These are phyloP conservation scores for Bjerkandera adusta DNA, from an alignment of 1,284 basidiomycete genomes.

Conservation along the genomic window DNA sequence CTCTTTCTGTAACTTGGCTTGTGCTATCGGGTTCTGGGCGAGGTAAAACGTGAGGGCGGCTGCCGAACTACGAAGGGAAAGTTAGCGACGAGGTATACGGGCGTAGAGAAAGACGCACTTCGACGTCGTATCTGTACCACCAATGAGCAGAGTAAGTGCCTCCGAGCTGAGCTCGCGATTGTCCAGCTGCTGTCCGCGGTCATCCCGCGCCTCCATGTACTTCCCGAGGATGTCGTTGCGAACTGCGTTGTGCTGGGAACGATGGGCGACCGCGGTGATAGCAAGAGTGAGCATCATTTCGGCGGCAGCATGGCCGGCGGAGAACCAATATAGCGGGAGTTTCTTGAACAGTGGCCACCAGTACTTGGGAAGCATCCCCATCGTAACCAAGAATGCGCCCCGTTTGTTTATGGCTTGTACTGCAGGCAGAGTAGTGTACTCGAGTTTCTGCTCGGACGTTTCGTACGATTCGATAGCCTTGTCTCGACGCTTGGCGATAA, in stretches of 20 bases:
- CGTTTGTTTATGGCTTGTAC: conserved; percentile 12
- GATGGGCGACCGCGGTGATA: conserved; percentile 12
- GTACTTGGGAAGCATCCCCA: conserved; percentile 9
- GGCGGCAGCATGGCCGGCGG: too few species aligned
- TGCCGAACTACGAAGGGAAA: conserved; percentile 5
- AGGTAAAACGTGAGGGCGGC: conserved; percentile 7
- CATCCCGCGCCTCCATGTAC: conserved; percentile 16
- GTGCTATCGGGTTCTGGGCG: conserved; percentile 4
- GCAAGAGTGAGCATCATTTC: conserved; percentile 9
- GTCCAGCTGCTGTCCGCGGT: conserved; percentile 51
- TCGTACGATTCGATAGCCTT: conserved; percentile 11
- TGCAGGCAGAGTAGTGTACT: conserved; percentile 12
- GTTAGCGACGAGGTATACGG: too few species aligned
- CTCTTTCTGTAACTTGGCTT: conserved; percentile 7
- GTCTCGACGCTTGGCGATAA: conserved; percentile 38
- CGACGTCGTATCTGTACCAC: conserved; percentile 45
- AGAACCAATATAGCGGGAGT: too few species aligned
- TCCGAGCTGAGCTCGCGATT: conserved; percentile 79
- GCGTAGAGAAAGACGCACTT: too few species aligned
- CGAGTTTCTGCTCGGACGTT: neutral
- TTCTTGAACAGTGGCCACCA: neutral
- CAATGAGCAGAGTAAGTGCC: conserved; percentile 76
- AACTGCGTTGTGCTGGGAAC: conserved; percentile 3
- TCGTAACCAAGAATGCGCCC: conserved; percentile 10
- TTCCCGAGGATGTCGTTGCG: conserved; percentile 16